phyloP scores from a whole-genome alignment of 1,284 basidiomycete genomes.

The Wallemia ichthyophaga region DNA sequence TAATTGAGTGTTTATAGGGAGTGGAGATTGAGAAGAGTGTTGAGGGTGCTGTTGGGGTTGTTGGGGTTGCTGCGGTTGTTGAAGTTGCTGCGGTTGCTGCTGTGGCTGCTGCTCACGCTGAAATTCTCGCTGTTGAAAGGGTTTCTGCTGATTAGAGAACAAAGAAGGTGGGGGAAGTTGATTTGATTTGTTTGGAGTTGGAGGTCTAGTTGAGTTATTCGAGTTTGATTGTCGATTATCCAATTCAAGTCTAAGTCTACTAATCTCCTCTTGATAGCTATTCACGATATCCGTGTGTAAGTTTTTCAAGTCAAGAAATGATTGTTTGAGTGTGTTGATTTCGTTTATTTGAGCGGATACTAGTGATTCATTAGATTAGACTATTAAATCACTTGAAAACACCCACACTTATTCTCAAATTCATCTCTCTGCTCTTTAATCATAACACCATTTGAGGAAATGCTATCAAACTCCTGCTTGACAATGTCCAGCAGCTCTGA shows the following conservation, averaged over 20 bases:
- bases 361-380: constrained; percentile 14
- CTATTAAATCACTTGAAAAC: not conserved
- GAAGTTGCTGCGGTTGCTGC: too few species aligned
- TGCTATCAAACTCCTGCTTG: constrained; percentile 52
- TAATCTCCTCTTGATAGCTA: constrained; percentile 1
- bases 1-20: not conserved
- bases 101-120: too few species aligned
- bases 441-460: constrained; percentile 34
- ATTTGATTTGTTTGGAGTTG: not conserved
- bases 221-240: constrained; percentile 6
- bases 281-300: constrained; percentile 25
- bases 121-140: too few species aligned
- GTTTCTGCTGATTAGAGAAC: constrained; percentile 12
- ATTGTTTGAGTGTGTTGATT: constrained; percentile 36
- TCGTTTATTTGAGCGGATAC: constrained; percentile 40
- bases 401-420: constrained; percentile 53
- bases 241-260: constrained; percentile 8
- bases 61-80: too few species aligned
- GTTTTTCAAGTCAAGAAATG: constrained; percentile 44
- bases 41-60: too few species aligned
- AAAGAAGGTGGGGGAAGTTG: too few species aligned
- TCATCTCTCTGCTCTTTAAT: constrained; percentile 60
- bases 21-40: not conserved
- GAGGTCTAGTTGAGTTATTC: constrained; percentile 6
- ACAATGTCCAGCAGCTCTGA: constrained; percentile 56